Evolutionary conservation across 192 early-diverging fungal species (phyloP).

Genomic region (Coemansia sp.): DNA sequence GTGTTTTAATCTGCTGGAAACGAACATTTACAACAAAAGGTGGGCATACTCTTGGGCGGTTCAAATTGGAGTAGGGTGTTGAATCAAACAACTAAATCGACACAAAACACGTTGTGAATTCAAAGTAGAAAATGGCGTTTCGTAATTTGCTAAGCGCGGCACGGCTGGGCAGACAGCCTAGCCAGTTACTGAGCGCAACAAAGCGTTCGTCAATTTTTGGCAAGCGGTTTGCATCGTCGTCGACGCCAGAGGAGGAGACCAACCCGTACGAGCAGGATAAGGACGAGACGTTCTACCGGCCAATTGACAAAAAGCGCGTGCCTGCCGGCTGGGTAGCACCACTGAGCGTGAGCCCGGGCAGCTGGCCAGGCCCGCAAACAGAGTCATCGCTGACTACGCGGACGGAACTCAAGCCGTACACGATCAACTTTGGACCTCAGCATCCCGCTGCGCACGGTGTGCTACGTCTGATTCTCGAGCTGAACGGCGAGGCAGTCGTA

Average conservation of each 20-base stretch:
- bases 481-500: slow-evolving; percentile 88
- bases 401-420: slow-evolving; percentile 73
- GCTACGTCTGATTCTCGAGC: slow-evolving; percentile 88
- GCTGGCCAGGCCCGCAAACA: slow-evolving; percentile 46
- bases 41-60: neutral
- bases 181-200: neutral
- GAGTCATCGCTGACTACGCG: slow-evolving; percentile 24
- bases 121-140: slow-evolving; percentile 17
- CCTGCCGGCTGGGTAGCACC: slow-evolving; percentile 47
- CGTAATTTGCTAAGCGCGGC: slow-evolving; percentile 36
- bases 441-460: slow-evolving; percentile 99
- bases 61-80: neutral
- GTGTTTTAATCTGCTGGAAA: neutral
- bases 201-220: neutral
- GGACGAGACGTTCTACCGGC: slow-evolving; percentile 30
- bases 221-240: slow-evolving; percentile 18
- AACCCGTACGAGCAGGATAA: slow-evolving; percentile 20
- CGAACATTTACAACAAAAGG: neutral
- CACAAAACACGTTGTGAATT: neutral
- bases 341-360: slow-evolving; percentile 36
- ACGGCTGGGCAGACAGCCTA: slow-evolving; percentile 14
- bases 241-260: neutral
- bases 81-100: neutral
- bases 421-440: slow-evolving; percentile 99
- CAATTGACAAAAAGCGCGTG: slow-evolving; percentile 29